phyloP scores from a whole-genome alignment of 75 land plant genomes.

The Picea sitchensis region DNA sequence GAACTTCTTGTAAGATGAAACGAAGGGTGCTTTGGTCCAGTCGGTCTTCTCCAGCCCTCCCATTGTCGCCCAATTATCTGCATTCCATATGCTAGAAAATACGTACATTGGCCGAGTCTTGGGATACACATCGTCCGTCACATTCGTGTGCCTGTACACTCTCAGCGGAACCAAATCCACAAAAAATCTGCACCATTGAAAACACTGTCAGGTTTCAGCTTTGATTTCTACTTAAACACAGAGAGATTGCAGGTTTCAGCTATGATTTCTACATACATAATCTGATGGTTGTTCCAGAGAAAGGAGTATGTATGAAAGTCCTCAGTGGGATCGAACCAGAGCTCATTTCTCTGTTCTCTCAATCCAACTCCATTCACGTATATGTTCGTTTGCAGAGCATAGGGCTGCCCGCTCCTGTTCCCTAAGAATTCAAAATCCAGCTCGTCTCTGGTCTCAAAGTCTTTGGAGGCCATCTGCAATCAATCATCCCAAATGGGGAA shows the following conservation, averaged over 20 bases:
- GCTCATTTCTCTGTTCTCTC: conserved; percentile 6
- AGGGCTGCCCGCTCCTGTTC: conserved; percentile 6
- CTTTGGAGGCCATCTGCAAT: conserved; percentile 1
- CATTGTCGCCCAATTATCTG: conserved; percentile 73
- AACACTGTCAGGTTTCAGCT: too few relatives aligned
- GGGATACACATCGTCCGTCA: conserved; percentile 16
- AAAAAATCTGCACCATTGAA: background rate
- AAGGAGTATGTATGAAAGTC: conserved; percentile 1
- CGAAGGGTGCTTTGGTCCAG: conserved; percentile 74
- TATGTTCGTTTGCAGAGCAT: conserved; percentile 8
- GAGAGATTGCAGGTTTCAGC: too few relatives aligned
- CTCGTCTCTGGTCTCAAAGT: conserved; percentile 6
- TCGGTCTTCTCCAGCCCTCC: conserved; percentile 11
- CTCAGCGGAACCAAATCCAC: conserved; percentile 8
- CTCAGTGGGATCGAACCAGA: conserved; percentile 6
- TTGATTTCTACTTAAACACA: too few relatives aligned
- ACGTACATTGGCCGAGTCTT: conserved; percentile 76
- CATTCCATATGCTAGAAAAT: conserved; percentile 87
- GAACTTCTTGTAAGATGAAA: conserved; percentile 78
- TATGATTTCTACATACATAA: background rate
- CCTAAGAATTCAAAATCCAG: conserved; percentile 7
- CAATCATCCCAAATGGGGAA: too few relatives aligned
- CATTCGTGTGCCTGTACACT: background rate
- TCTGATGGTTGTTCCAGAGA: conserved; percentile 8
- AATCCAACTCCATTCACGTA: background rate